Conservation (phyloP, 257 asterid genomes). For the Fraxinus americana region DNA sequence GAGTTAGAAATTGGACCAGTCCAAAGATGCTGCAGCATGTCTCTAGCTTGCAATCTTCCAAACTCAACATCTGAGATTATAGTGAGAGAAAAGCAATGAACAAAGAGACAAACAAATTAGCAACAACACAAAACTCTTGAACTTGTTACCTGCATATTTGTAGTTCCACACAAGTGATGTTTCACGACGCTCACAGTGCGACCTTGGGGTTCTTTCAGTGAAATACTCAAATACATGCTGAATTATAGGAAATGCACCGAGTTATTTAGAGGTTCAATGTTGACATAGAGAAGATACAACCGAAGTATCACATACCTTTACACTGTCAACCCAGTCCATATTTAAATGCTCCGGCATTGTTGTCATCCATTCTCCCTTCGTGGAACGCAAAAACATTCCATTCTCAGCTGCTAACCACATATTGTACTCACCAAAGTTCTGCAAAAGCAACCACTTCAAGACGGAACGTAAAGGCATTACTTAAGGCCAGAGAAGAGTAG, state of each 20-base stretch:
- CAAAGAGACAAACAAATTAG: slow-evolving; percentile 18
- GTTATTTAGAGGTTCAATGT: slow-evolving; percentile 25
- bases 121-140: slow-evolving; percentile 9
- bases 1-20: slow-evolving; percentile 97
- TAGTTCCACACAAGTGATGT: slow-evolving; percentile 97
- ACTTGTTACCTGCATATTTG: slow-evolving; percentile 80
- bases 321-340: slow-evolving; percentile 97
- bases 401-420: slow-evolving; percentile 99
- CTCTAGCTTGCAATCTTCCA: slow-evolving; percentile 98
- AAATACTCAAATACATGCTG: slow-evolving; percentile 98
- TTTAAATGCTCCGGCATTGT: slow-evolving; percentile 97
- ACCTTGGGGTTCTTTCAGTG: slow-evolving; percentile 97
- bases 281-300: slow-evolving; percentile 22
- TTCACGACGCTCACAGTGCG: slow-evolving; percentile 84
- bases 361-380: slow-evolving; percentile 93
- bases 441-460: slow-evolving; percentile 38
- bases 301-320: slow-evolving; percentile 52
- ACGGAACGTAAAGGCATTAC: slow-evolving; percentile 3
- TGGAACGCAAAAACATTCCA: slow-evolving; percentile 93
- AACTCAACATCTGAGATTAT: slow-evolving; percentile 71
- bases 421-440: slow-evolving; percentile 86
- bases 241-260: slow-evolving; percentile 28
- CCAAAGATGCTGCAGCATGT: slow-evolving; percentile 99
- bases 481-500: slow-evolving; percentile 2
- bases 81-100: slow-evolving; percentile 16